These are phyloP conservation scores for Zopfia rhizophila DNA, from an alignment of 2,329 filamentous ascomycete genomes.

Conservation along the genomic window DNA sequence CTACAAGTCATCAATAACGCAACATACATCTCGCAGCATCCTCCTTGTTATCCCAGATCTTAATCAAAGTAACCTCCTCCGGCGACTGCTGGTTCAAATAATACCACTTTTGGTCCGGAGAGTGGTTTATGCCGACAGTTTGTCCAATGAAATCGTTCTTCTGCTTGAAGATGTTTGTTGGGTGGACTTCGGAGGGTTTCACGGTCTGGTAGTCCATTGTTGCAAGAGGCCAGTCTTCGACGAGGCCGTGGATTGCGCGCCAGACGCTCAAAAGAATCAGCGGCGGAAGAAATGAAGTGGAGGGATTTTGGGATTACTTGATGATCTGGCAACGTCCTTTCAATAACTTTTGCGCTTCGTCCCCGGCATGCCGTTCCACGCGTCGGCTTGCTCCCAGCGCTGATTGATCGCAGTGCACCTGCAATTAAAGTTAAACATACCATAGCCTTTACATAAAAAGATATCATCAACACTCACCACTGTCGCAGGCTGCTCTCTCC, in stretches of 20 bases:
- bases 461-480: slow-evolving; percentile 13
- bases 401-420: slow-evolving; percentile 22
- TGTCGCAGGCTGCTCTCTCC: slow-evolving; percentile 22
- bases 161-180: too few species aligned
- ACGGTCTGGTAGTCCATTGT: too few species aligned
- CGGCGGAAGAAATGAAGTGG: not conserved
- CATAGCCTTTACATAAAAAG: not conserved
- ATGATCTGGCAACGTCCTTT: slow-evolving; percentile 17
- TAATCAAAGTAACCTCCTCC: too few species aligned
- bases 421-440: not conserved
- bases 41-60: too few species aligned
- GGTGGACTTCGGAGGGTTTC: too few species aligned
- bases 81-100: too few species aligned
- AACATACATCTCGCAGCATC: too few species aligned
- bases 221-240: slow-evolving; percentile 24
- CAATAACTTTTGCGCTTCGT: slow-evolving; percentile 6
- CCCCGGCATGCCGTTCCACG: not conserved
- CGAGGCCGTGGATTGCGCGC: slow-evolving; percentile 18
- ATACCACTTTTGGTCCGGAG: too few species aligned
- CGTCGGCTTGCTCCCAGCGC: slow-evolving; percentile 8
- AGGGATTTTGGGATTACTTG: slow-evolving; percentile 12
- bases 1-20: too few species aligned
- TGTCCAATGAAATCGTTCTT: too few species aligned
- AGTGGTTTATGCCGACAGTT: too few species aligned
- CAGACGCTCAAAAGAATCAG: slow-evolving; percentile 13